A percentile compares a stretch with the other conserved stretches of the same genome.
phyloP scores from a whole-genome alignment of 345 rosid species.

The Zanthoxylum bungeanum region DNA sequence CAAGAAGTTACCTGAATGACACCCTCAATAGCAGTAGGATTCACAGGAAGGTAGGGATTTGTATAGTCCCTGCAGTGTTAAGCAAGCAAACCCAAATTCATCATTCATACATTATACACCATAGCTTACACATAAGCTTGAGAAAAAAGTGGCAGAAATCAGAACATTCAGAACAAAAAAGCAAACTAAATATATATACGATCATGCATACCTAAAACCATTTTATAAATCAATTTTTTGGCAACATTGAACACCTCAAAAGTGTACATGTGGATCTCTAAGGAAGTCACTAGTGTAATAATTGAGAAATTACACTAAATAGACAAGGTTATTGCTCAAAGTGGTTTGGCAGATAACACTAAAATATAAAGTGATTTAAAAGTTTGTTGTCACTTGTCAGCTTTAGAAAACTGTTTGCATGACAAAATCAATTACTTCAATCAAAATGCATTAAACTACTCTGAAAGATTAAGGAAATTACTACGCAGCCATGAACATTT shows the following conservation, averaged over 20 bases:
- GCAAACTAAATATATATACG: not conserved
- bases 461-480: conserved; percentile 45
- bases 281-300: not conserved
- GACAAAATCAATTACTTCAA: not conserved
- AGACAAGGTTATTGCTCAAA: not conserved
- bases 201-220: not conserved
- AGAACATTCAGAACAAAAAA: not conserved
- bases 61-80: conserved; percentile 76
- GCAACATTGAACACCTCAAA: not conserved
- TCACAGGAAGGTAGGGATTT: conserved; percentile 96
- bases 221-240: not conserved
- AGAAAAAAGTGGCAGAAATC: not conserved
- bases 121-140: conserved; percentile 1
- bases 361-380: not conserved
- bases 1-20: conserved; percentile 54
- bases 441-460: conserved; percentile 17
- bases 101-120: conserved; percentile 16
- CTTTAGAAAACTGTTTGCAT: not conserved
- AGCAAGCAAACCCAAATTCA: conserved; percentile 14
- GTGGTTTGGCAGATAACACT: not conserved
- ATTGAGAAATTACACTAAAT: not conserved
- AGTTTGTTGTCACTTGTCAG: not conserved
- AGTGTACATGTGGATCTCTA: not conserved
- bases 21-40: conserved; percentile 91
- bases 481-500: conserved; percentile 45